These are phyloP conservation scores for Populus trichocarpa DNA, from an alignment of 441 rosid genomes.

Conservation along the genomic window DNA sequence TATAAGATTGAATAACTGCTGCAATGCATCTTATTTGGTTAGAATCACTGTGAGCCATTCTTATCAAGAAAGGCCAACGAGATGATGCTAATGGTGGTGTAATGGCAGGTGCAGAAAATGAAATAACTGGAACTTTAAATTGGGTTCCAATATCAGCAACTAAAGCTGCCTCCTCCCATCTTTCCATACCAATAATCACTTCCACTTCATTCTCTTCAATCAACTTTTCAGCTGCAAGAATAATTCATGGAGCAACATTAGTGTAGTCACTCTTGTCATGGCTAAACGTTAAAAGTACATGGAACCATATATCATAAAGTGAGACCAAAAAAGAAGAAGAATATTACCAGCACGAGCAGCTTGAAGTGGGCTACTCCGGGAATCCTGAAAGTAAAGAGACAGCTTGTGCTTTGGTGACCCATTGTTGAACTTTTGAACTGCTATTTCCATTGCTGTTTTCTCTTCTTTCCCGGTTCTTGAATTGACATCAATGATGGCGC, in stretches of 20 bases:
- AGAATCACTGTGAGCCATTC: constrained; percentile 28
- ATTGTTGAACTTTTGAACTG: constrained; percentile 31
- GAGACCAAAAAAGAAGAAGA: not conserved
- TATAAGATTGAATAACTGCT: constrained; percentile 28
- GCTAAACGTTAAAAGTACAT: not conserved
- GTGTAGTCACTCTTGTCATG: not conserved
- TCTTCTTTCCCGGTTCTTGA: constrained; percentile 36
- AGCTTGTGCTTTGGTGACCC: constrained; percentile 19
- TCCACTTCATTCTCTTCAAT: constrained; percentile 29
- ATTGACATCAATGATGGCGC: constrained; percentile 38
- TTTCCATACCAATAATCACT: constrained; percentile 44
- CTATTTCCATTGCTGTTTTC: constrained; percentile 38
- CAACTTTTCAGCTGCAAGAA: constrained; percentile 35
- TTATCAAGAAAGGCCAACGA: constrained; percentile 44
- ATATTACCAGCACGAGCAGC: constrained; percentile 35
- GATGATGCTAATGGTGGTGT: constrained; percentile 15
- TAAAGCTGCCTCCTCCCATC: constrained; percentile 47
- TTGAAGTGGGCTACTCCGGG: constrained; percentile 27
- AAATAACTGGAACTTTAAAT: constrained; percentile 37
- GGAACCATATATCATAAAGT: not conserved
- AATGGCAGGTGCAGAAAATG: constrained; percentile 32
- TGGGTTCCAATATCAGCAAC: constrained; percentile 40
- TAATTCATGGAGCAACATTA: not conserved
- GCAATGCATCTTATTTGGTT: constrained; percentile 39
- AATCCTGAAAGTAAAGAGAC: constrained; percentile 28